Evolutionary conservation across 2,329 filamentous ascomycete species (phyloP).

Genomic region (Dactylonectria estremocensis): DNA sequence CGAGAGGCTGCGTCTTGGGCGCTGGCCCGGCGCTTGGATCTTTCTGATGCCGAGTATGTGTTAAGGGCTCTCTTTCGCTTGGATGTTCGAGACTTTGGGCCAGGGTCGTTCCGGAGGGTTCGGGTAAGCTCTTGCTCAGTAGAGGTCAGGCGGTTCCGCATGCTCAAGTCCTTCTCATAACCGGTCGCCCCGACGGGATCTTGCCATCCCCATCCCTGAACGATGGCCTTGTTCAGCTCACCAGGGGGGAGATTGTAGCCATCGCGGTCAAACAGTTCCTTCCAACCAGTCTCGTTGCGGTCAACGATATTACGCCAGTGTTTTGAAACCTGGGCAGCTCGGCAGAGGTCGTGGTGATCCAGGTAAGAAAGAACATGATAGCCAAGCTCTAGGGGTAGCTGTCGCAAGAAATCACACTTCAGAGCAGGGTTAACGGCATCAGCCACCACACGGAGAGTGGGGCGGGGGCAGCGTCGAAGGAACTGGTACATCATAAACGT

Average conservation of each 20-base stretch:
- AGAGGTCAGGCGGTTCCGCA: slow-evolving; percentile 66
- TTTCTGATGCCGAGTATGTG: slow-evolving; percentile 61
- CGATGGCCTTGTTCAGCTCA: slow-evolving; percentile 88
- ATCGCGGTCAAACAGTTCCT: slow-evolving; percentile 88
- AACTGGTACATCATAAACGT: slow-evolving; percentile 98
- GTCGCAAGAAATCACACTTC: slow-evolving; percentile 92
- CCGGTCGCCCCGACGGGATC: slow-evolving; percentile 83
- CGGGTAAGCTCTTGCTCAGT: slow-evolving; percentile 68
- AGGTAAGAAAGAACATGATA: slow-evolving; percentile 91
- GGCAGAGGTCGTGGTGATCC: slow-evolving; percentile 87
- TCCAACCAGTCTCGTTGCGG: slow-evolving; percentile 96
- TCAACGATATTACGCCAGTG: slow-evolving; percentile 94
- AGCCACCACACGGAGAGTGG: slow-evolving; percentile 90
- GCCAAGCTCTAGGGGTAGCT: slow-evolving; percentile 88
- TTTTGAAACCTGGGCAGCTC: slow-evolving; percentile 92
- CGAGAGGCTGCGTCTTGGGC: slow-evolving; percentile 62
- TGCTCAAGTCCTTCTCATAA: slow-evolving; percentile 85
- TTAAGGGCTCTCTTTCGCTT: slow-evolving; percentile 71
- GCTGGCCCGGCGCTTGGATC: slow-evolving; percentile 68
- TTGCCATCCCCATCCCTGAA: slow-evolving; percentile 98
- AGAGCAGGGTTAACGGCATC: slow-evolving; percentile 93
- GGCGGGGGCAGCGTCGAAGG: slow-evolving; percentile 87
- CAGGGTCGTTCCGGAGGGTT: slow-evolving; percentile 58
- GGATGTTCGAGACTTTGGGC: slow-evolving; percentile 63
- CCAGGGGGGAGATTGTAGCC: slow-evolving; percentile 84